Evolutionary conservation across 257 asterid species (phyloP).

Genomic region (Cinchona pubescens): DNA sequence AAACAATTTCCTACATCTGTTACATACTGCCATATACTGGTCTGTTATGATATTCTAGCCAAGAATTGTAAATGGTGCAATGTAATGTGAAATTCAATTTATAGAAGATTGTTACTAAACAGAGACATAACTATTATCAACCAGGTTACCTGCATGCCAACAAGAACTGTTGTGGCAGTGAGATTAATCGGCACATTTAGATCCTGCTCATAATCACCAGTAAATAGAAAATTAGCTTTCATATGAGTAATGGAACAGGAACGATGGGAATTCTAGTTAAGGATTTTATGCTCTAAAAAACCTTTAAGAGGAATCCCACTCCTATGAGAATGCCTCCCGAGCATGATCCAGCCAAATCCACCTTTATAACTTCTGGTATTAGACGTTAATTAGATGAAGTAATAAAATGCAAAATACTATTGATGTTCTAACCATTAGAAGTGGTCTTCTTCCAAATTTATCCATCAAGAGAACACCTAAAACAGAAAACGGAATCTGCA

Average conservation of each 20-base stretch:
- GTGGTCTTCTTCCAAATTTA: slow-evolving; percentile 32
- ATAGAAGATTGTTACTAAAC: too few species aligned
- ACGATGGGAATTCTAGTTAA: too few species aligned
- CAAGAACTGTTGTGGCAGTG: neutral
- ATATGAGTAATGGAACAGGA: neutral
- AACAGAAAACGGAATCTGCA: slow-evolving; percentile 35
- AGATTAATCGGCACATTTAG: neutral
- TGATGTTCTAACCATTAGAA: slow-evolving; percentile 28
- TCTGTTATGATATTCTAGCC: neutral
- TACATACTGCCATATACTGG: too few species aligned
- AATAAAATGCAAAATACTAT: neutral
- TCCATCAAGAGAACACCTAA: slow-evolving; percentile 29
- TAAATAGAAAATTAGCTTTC: neutral
- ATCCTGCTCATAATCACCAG: neutral
- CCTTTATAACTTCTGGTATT: too few species aligned
- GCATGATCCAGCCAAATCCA: too few species aligned
- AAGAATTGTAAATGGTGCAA: neutral
- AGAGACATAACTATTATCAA: neutral
- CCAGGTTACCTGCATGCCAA: slow-evolving; percentile 6
- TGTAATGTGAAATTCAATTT: too few species aligned
- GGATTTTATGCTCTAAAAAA: too few species aligned
- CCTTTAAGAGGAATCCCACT: slow-evolving; percentile 33
- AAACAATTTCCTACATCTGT: neutral
- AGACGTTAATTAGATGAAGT: too few species aligned
- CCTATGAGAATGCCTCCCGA: slow-evolving; percentile 29